phyloP scores from a whole-genome alignment of 768 basidiomycete species.

The Rhodotorula paludigena region DNA sequence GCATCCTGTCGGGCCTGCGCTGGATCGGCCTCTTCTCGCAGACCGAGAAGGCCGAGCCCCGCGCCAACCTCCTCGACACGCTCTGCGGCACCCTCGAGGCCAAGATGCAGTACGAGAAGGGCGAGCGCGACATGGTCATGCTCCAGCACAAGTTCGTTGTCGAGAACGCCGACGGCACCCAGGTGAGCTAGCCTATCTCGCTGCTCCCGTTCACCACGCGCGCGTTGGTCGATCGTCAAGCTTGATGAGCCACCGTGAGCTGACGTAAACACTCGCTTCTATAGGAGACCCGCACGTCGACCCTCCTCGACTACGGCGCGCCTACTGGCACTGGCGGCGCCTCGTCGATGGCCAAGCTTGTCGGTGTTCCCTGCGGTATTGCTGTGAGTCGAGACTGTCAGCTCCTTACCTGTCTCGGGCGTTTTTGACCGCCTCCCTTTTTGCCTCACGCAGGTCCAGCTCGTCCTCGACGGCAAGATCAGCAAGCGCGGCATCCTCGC shows the following conservation, averaged over 20 bases:
- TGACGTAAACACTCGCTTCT: background rate
- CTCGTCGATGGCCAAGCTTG: constrained; percentile 64
- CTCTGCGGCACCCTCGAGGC: constrained; percentile 84
- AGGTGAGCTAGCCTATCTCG: constrained; percentile 50
- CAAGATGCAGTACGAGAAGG: constrained; percentile 82
- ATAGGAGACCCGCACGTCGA: constrained; percentile 79
- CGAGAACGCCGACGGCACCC: constrained; percentile 74
- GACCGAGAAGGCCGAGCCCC: constrained; percentile 50
- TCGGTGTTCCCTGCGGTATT: constrained; percentile 90
- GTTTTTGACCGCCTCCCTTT: too few relatives aligned
- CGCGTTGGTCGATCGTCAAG: background rate
- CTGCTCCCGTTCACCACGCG: background rate
- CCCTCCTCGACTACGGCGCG: constrained; percentile 76
- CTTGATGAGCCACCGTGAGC: too few relatives aligned
- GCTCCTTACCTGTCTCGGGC: too few relatives aligned
- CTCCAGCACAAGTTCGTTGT: constrained; percentile 97
- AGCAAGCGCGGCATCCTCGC: constrained; percentile 71
- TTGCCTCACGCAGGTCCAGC: too few relatives aligned
- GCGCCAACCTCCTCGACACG: constrained; percentile 82
- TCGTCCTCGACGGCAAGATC: constrained; percentile 81
- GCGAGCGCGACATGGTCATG: constrained; percentile 94
- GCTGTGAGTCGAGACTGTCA: too few relatives aligned
- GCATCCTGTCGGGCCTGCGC: constrained; percentile 81
- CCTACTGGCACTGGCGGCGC: constrained; percentile 52
- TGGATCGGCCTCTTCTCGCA: constrained; percentile 89